These are phyloP conservation scores for Acorus gramineus DNA, from an alignment of 106 monocot genomes.

Conservation along the genomic window DNA sequence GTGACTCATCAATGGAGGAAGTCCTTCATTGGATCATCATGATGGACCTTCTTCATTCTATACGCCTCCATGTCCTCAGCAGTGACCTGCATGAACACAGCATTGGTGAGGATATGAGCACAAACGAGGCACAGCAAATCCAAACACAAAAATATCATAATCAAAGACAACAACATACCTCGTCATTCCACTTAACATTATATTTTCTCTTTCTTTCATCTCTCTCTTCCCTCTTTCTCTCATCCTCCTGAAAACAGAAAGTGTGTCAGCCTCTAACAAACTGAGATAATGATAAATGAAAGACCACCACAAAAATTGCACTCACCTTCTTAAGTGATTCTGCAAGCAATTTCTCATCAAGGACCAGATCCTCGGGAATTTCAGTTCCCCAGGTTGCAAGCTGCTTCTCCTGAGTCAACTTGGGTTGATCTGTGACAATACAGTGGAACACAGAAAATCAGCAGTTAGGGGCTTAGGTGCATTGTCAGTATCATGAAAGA, in stretches of 20 bases:
- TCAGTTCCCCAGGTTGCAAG: slow-evolving; percentile 91
- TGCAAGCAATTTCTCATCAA: slow-evolving; percentile 56
- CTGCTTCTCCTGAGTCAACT: slow-evolving; percentile 45
- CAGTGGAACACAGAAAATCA: too few species aligned
- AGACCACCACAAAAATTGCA: not conserved
- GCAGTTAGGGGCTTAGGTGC: too few species aligned
- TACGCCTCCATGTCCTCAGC: slow-evolving; percentile 96
- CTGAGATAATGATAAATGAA: not conserved
- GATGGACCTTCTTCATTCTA: slow-evolving; percentile 76
- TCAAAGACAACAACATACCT: slow-evolving; percentile 23
- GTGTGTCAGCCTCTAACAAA: slow-evolving; percentile 3
- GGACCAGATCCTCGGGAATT: slow-evolving; percentile 65
- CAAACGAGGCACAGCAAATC: not conserved
- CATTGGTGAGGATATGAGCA: not conserved
- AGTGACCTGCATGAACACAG: slow-evolving; percentile 44
- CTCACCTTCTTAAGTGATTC: slow-evolving; percentile 76
- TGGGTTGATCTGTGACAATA: slow-evolving; percentile 36
- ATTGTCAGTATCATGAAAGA: too few species aligned
- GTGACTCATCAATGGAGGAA: slow-evolving; percentile 43
- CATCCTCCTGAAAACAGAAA: slow-evolving; percentile 48
- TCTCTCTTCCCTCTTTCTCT: slow-evolving; percentile 73
- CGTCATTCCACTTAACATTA: slow-evolving; percentile 82
- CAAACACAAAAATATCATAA: not conserved
- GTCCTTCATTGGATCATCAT: slow-evolving; percentile 95
- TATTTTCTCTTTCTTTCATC: slow-evolving; percentile 94